A percentile compares a stretch with the other conserved stretches of the same genome.
phyloP scores from a whole-genome alignment of 345 rosid genomes.

The Ceriops decandra region DNA sequence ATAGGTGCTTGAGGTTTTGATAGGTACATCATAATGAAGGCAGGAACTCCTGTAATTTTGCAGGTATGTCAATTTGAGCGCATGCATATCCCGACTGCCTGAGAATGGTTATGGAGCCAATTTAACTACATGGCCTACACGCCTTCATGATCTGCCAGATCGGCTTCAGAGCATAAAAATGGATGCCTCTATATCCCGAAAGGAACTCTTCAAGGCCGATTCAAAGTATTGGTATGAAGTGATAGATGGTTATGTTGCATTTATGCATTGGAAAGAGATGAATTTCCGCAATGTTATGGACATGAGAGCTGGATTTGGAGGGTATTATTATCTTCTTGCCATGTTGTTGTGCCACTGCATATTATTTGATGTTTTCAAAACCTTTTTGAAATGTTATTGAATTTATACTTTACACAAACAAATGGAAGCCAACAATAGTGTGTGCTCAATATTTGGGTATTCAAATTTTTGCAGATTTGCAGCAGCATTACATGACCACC shows the following conservation, averaged over 20 bases:
- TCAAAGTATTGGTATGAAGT: conserved; percentile 55
- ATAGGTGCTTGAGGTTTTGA: no score
- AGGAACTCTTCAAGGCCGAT: conserved; percentile 58
- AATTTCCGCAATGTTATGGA: conserved; percentile 56
- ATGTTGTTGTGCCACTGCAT: neutral
- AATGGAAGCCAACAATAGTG: neutral
- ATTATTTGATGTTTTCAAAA: neutral
- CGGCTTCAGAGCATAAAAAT: conserved; percentile 57
- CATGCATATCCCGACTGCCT: conserved; percentile 50
- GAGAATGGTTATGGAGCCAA: conserved; percentile 54
- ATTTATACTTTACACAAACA: neutral
- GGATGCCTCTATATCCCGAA: conserved; percentile 56
- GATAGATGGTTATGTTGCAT: conserved; percentile 46
- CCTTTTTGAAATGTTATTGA: neutral
- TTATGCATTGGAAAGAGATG: conserved; percentile 50
- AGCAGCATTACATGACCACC: conserved; percentile 50
- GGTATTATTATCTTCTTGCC: conserved; percentile 38
- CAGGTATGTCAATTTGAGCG: conserved; percentile 52
- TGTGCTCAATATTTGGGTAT: neutral
- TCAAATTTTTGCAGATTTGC: conserved; percentile 46
- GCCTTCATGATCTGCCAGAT: conserved; percentile 56
- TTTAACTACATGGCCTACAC: conserved; percentile 56
- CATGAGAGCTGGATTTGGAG: conserved; percentile 74
- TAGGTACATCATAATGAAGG: neutral
- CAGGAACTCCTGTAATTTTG: conserved; percentile 12